Conservation (phyloP, 2,329 filamentous ascomycete species). For the Macrophomina phaseolina region DNA sequence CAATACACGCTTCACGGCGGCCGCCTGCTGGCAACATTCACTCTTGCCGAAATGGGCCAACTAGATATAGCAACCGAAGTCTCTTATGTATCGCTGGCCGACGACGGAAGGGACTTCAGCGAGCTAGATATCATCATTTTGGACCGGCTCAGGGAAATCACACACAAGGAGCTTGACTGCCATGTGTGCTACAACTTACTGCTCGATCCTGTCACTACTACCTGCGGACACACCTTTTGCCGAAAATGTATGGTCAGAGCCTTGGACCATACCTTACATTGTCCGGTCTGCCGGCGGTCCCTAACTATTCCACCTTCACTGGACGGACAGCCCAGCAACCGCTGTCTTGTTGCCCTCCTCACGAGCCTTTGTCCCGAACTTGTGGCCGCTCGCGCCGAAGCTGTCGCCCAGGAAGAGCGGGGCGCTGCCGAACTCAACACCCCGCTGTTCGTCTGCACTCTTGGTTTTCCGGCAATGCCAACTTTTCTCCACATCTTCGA, state of each 20-base stretch:
- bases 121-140: constrained; percentile 59
- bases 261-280: constrained; percentile 77
- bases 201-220: constrained; percentile 80
- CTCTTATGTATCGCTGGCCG: constrained; percentile 51
- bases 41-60: constrained; percentile 66
- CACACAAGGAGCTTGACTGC: constrained; percentile 78
- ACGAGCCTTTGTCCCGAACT: constrained; percentile 71
- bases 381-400: constrained; percentile 63
- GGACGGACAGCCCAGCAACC: constrained; percentile 63
- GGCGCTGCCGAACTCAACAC: constrained; percentile 60
- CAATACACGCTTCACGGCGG: constrained; percentile 60
- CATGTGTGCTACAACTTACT: constrained; percentile 86
- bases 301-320: constrained; percentile 62
- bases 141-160: constrained; percentile 63
- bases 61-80: constrained; percentile 64
- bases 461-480: constrained; percentile 80
- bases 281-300: constrained; percentile 77
- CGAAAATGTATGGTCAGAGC: constrained; percentile 77
- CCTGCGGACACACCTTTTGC: constrained; percentile 90
- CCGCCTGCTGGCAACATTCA: constrained; percentile 69
- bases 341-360: constrained; percentile 67
- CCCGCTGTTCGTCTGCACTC: constrained; percentile 80
- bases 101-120: constrained; percentile 45
- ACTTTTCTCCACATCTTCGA: constrained; percentile 93
- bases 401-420: constrained; percentile 63